phyloP scores from a whole-genome alignment of 1,284 basidiomycete species.

The Puccinia novopanici region DNA sequence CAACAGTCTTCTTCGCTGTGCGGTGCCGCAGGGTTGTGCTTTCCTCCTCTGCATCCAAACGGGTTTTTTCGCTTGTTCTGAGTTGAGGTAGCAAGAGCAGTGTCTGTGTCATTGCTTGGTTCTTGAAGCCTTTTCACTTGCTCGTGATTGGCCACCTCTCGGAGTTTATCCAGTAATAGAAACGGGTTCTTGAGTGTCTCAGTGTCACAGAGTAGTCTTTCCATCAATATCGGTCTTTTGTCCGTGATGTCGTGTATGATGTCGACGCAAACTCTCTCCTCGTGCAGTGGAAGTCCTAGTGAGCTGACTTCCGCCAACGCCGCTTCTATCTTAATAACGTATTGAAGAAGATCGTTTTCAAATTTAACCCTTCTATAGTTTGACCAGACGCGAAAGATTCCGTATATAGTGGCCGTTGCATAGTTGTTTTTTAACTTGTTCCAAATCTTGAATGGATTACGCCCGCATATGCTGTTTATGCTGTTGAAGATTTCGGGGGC shows the following conservation, averaged over 20 bases:
- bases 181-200: not conserved
- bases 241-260: too few species aligned
- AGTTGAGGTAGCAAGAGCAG: too few species aligned
- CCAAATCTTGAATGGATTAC: not conserved
- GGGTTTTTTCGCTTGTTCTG: not conserved
- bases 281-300: not conserved
- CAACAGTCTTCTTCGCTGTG: too few species aligned
- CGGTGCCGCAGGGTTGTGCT: too few species aligned
- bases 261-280: not conserved
- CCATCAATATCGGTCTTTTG: slow-evolving; percentile 3
- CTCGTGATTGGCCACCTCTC: too few species aligned
- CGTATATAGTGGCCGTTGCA: not conserved
- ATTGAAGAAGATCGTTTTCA: not conserved
- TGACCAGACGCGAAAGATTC: not conserved
- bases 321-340: not conserved
- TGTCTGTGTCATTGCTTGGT: too few species aligned
- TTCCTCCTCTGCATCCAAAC: not conserved
- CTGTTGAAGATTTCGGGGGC: not conserved
- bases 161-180: too few species aligned
- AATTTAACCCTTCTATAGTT: not conserved
- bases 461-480: not conserved
- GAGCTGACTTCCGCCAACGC: not conserved
- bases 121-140: too few species aligned
- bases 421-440: not conserved
- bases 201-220: not conserved